Percentiles rank a stretch among this genome's conserved stretches.
Evolutionary conservation across 306 rosid genomes (phyloP).

Genomic region (Corylus heterophylla): DNA sequence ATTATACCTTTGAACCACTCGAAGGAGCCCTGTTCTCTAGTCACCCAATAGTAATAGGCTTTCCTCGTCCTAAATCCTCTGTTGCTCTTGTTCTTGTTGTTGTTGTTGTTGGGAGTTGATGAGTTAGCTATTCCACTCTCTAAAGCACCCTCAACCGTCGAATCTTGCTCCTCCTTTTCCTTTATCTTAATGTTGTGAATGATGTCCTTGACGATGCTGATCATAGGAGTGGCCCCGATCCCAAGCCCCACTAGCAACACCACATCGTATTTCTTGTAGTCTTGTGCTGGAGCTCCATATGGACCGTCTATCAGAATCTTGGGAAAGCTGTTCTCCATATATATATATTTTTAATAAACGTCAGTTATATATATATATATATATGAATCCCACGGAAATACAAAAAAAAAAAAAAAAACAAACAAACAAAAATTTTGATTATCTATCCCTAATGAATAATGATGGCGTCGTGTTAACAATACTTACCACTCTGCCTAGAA

Average conservation of each 20-base stretch:
- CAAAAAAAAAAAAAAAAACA: too few species aligned
- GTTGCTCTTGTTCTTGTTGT: conserved; percentile 9
- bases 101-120: neutral
- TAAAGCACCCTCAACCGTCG: neutral
- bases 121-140: conserved; percentile 25
- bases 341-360: neutral
- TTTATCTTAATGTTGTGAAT: conserved; percentile 36
- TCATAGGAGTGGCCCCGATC: conserved; percentile 67
- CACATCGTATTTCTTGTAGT: conserved; percentile 62
- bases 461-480: too few species aligned
- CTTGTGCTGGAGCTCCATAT: conserved; percentile 67
- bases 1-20: conserved; percentile 64
- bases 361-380: neutral
- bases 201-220: conserved; percentile 63
- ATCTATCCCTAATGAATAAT: neutral
- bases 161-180: conserved; percentile 30
- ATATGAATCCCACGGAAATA: neutral
- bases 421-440: too few species aligned
- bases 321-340: conserved; percentile 34
- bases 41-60: conserved; percentile 63
- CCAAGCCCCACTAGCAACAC: conserved; percentile 61
- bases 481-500: too few species aligned
- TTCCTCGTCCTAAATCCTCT: conserved; percentile 40
- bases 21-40: conserved; percentile 58
- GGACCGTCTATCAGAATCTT: conserved; percentile 60